Evolutionary conservation across 1,284 basidiomycete species (phyloP).

Genomic region (Veloporphyrellus conicus): DNA sequence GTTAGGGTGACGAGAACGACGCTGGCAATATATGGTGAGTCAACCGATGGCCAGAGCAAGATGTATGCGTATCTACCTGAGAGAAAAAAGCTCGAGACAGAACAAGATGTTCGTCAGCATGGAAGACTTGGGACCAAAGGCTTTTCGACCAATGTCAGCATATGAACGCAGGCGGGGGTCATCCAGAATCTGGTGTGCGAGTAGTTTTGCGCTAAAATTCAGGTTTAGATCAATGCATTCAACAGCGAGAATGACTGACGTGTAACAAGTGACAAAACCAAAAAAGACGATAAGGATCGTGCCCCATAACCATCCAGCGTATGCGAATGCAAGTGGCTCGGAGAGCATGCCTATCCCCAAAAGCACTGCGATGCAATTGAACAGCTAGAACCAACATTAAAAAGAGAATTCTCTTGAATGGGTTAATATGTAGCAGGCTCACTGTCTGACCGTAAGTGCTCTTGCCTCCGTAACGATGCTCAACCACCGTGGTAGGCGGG

Average conservation of each 20-base stretch:
- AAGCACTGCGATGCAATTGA: conserved; percentile 84
- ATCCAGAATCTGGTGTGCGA: conserved; percentile 68
- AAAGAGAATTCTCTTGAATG: background rate
- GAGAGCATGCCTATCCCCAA: conserved; percentile 89
- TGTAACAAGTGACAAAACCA: conserved; percentile 80
- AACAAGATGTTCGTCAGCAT: conserved; percentile 71
- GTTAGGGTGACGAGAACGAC: conserved; percentile 84
- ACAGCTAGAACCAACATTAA: conserved; percentile 51
- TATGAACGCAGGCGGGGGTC: conserved; percentile 77
- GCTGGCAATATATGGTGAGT: conserved; percentile 35
- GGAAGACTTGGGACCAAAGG: conserved; percentile 73
- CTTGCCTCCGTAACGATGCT: conserved; percentile 43
- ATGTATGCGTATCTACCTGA: conserved; percentile 49
- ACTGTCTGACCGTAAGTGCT: conserved; percentile 85
- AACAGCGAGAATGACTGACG: conserved; percentile 48
- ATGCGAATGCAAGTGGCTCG: conserved; percentile 83
- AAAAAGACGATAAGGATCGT: conserved; percentile 73
- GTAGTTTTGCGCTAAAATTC: conserved; percentile 69
- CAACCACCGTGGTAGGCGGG: conserved; percentile 19
- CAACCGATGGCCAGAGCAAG: background rate
- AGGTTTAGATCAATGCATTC: conserved; percentile 2
- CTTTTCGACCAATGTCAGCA: conserved; percentile 83
- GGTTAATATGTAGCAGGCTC: conserved; percentile 25
- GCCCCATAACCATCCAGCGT: conserved; percentile 82
- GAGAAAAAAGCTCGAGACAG: conserved; percentile 80